phyloP scores from a whole-genome alignment of 78 protist species.

The Dictyostelium brefeldianum region DNA sequence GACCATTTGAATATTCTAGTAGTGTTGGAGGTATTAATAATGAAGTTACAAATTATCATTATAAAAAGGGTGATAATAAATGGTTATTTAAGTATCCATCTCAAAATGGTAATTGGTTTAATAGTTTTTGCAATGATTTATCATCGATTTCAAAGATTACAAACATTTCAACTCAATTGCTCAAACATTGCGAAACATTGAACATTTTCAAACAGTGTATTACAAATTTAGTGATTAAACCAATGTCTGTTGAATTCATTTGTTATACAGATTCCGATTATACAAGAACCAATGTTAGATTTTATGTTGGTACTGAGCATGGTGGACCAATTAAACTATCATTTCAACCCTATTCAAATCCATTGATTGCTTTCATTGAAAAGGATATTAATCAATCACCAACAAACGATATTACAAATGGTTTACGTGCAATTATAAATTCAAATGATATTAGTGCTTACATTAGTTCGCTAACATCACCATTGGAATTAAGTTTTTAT shows the following conservation, averaged over 20 bases:
- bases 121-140: conserved; percentile 32
- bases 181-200: conserved; percentile 25
- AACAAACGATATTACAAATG: neutral
- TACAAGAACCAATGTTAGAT: conserved; percentile 1
- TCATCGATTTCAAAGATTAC: conserved; percentile 9
- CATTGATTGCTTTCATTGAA: neutral
- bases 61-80: conserved; percentile 12
- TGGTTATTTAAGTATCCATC: conserved; percentile 43
- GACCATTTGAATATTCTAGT: conserved; percentile 10
- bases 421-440: neutral
- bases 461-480: neutral
- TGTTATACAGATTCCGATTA: neutral
- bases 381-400: conserved; percentile 19
- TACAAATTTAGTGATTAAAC: neutral
- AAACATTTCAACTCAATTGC: neutral
- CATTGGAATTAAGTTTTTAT: neutral
- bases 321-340: neutral
- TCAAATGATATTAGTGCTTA: conserved; percentile 34
- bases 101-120: conserved; percentile 33
- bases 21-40: neutral
- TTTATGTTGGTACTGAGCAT: neutral
- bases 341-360: conserved; percentile 46
- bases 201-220: neutral
- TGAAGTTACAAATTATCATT: neutral
- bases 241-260: conserved; percentile 38